Evolutionary conservation across 139 green algal species (phyloP), one percentile per base, ranked within the genome.

Genomic region (Desmodesmus armatus): DNA sequence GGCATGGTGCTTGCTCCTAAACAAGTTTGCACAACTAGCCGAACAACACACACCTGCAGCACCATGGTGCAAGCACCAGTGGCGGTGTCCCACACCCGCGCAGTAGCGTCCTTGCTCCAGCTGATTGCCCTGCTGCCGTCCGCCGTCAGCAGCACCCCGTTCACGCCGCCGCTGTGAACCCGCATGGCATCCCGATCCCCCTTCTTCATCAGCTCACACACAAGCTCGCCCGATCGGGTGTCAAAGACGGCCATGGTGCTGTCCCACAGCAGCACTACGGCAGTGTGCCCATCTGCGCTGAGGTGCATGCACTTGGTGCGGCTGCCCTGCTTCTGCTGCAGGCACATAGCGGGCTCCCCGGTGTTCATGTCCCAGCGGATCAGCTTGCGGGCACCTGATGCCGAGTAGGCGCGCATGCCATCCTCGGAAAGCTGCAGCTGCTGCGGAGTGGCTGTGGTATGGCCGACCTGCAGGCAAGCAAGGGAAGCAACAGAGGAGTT

Each of bases 231-330:
- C 3, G 9, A 85, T 3, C 31, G 51, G 35, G 96, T 78, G 85
- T 96, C 91, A 88, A 91, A 98, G 17, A 96, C 80, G 9, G 84
- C 78, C 0, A 92, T 87, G 3, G 85, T 94, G 53, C 88, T 91
- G 83, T 98, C 95, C 60, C 88, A 94, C 9, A 94, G 89, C 73
- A 92, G 80, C 21, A 93, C 55, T 0, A 87, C 91, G 7, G 78
- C 83, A 0, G 41, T 71, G 1, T 39, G 21, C 29, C 85, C 88
- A 53, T 92, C 88, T 3, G 41, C 74, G 5, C 86, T 92, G n/a
- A 95, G 85, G 6, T 92, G 89, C 72, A 95, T 90, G 63, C 75
- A 85, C 80, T 94, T 94, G 21, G 91, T 86, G 35, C 94, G 88
- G 3, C 87, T 91, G 60, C 91, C 86, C 37, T 82, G 85, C 66